Conservation (phyloP, 2,329 filamentous ascomycete genomes). For the Diaporthe aspalathi region DNA sequence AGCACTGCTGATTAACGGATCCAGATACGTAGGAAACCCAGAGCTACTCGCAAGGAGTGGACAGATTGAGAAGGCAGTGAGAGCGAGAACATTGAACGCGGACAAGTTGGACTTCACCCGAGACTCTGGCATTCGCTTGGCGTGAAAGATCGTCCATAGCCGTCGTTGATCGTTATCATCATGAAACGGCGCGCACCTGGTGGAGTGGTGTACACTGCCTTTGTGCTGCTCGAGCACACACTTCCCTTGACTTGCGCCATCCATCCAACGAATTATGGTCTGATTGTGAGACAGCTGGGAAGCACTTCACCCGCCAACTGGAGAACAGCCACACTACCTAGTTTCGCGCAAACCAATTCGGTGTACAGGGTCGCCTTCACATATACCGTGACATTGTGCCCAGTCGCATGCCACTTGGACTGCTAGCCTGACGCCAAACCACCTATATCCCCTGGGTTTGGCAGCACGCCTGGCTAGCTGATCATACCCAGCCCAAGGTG, state of each 20-base stretch:
- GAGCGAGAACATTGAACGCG: neutral
- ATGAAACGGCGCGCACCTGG: neutral
- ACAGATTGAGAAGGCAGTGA: neutral
- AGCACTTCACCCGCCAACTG: neutral
- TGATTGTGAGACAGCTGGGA: conserved; percentile 1
- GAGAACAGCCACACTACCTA: neutral
- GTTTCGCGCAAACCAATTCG: neutral
- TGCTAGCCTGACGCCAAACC: neutral
- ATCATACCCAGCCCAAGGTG: neutral
- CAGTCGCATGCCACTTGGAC: neutral
- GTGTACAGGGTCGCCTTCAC: neutral
- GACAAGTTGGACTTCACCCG: neutral
- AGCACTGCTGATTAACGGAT: neutral
- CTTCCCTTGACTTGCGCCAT: neutral
- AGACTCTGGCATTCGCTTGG: neutral
- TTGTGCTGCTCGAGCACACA: neutral
- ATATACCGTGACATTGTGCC: neutral
- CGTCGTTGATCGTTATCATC: neutral
- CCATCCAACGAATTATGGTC: neutral
- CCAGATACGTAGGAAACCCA: neutral
- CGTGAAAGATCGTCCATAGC: neutral
- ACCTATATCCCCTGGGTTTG: neutral
- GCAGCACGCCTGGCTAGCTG: too few relatives aligned
- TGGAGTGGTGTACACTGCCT: neutral
- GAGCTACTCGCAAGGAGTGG: neutral